Evolutionary conservation across 2,329 filamentous ascomycete species (phyloP), one percentile per base, ranked within the genome.

Genomic region (Cryphonectria carpinicola): DNA sequence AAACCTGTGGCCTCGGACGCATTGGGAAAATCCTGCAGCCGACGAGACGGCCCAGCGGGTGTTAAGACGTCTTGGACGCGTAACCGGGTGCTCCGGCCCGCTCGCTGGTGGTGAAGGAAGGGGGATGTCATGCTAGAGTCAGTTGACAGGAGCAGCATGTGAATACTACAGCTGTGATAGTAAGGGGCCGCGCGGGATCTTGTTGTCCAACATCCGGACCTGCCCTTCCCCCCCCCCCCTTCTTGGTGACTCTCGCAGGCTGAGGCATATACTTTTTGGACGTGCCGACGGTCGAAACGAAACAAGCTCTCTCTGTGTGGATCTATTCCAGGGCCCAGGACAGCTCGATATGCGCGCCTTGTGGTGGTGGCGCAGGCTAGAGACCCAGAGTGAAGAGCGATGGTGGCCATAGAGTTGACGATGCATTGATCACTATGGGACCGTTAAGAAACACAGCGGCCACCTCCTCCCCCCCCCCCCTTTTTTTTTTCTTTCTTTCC

Each of bases 71-170:
- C 61, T 54, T 61, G 54, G n/a, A 72, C 66, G 71, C 71, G 71
- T 66, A 68, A 67, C 62, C 68, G 69, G 66, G 39, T 71, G 62
- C 52, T 61, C 56, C 66, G 71, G 71, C 43, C 70, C 67, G 64
- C 28, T 35, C 67, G 64, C 28, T 35, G 60, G 39, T 32, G 67
- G 46, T 43, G 63, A 58, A 49, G 64, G 65, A 56, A 58, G 60
- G 46, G 56, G 43, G 37, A 62, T 28, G 28, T 43, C 25, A 56
- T 32, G 28, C 54, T 32, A 28, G 25, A 54, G 32, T n/a, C 70
- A 67, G 49, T 35, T 65, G 70, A 64, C 22, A 56, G 37, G 13
- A 17, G 41, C 13, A 43, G 37, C 10, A 39, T 46, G 35, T 66
- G 66, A 66, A 65, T 32, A 32, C 32, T 32, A 32, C 32, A 32